phyloP scores from a whole-genome alignment of 2,329 filamentous ascomycete genomes.

The Arthrobotrys entomopaga region DNA sequence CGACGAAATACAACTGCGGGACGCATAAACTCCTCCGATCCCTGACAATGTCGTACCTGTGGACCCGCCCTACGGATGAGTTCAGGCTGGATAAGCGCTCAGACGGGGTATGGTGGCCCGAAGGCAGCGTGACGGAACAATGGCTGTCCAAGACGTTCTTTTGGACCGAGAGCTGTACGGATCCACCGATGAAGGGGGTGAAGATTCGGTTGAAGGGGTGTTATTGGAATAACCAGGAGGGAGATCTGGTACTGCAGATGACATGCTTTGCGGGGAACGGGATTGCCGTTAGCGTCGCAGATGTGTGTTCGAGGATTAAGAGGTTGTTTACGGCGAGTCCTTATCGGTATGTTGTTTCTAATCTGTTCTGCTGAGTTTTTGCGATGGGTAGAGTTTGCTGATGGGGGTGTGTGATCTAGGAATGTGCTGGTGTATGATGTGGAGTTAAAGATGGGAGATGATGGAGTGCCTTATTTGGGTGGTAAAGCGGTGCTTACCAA shows the following conservation, averaged over 20 bases:
- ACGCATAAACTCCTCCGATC: slow-evolving; percentile 51
- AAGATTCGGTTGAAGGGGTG: slow-evolving; percentile 52
- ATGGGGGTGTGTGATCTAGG: slow-evolving; percentile 21
- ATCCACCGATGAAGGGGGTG: slow-evolving; percentile 50
- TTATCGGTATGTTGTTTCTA: slow-evolving; percentile 42
- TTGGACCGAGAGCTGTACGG: slow-evolving; percentile 53
- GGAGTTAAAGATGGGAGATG: slow-evolving; percentile 47
- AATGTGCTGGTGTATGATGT: slow-evolving; percentile 51
- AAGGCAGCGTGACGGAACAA: slow-evolving; percentile 47
- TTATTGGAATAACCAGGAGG: slow-evolving; percentile 54
- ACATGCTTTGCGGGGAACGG: slow-evolving; percentile 53
- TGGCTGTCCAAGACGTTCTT: slow-evolving; percentile 52
- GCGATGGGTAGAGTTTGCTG: too few species aligned
- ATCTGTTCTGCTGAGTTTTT: background rate
- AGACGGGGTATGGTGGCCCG: slow-evolving; percentile 48
- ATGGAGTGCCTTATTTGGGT: slow-evolving; percentile 37
- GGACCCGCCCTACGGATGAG: slow-evolving; percentile 51
- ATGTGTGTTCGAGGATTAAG: slow-evolving; percentile 54
- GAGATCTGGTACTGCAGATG: slow-evolving; percentile 53
- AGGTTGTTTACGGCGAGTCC: slow-evolving; percentile 50
- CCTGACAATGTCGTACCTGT: slow-evolving; percentile 50
- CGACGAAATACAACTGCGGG: slow-evolving; percentile 38
- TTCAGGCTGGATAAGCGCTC: slow-evolving; percentile 45
- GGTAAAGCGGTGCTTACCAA: slow-evolving; percentile 52
- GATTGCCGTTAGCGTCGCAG: slow-evolving; percentile 41